Evolutionary conservation across 495 filamentous ascomycete species (phyloP).

Genomic region (Penicillium chermesinum): DNA sequence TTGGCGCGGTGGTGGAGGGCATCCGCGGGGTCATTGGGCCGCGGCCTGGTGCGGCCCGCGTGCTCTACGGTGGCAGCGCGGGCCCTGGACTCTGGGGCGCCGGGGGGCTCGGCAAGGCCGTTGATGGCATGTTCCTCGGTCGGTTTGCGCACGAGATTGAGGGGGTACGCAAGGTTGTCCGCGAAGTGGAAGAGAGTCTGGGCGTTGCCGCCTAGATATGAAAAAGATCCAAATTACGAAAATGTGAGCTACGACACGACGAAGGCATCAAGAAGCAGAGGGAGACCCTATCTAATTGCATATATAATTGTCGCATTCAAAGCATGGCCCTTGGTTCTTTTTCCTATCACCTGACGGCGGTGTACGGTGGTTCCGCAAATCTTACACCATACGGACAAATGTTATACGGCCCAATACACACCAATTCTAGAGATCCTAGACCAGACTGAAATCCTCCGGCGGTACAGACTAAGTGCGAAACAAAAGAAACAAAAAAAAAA

Average conservation of each 20-base stretch:
- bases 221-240: background rate
- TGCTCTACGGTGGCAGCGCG: conserved; percentile 77
- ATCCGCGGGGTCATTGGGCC: conserved; percentile 45
- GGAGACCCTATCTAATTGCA: background rate
- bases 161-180: conserved; percentile 60
- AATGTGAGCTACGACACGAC: background rate
- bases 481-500: conserved; percentile 6
- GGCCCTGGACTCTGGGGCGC: conserved; percentile 66
- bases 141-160: conserved; percentile 72
- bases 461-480: conserved; percentile 4
- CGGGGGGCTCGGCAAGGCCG: conserved; percentile 53
- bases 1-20: conserved; percentile 60
- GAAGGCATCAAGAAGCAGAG: background rate
- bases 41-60: conserved; percentile 50
- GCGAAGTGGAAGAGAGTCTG: conserved; percentile 55
- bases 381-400: conserved; percentile 20
- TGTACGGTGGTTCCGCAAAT: conserved; percentile 17
- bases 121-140: conserved; percentile 80
- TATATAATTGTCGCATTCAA: background rate
- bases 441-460: too few species aligned
- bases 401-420: conserved; percentile 16
- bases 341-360: background rate
- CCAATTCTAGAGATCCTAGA: background rate
- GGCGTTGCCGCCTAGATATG: conserved; percentile 7
- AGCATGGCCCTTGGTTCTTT: background rate